Percentiles rank a stretch among this genome's conserved stretches.
These are phyloP conservation scores for Scorias spongiosa DNA, from an alignment of 2,329 filamentous ascomycete species.

Conservation along the genomic window DNA sequence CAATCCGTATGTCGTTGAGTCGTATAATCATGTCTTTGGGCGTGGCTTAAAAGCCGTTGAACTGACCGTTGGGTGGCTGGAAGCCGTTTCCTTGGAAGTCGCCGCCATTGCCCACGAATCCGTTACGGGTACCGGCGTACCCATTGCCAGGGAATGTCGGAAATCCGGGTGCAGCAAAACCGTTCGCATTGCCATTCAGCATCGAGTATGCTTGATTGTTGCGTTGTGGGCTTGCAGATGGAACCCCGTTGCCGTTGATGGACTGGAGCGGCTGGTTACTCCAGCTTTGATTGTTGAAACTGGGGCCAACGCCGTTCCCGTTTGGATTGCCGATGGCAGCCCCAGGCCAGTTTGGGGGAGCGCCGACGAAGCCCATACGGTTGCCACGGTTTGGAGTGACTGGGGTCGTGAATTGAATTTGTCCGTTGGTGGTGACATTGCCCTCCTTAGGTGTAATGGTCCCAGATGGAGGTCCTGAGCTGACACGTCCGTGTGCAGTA, in stretches of 20 bases:
- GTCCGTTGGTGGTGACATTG: background rate
- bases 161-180: background rate
- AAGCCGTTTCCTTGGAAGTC: background rate
- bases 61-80: background rate
- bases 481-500: slow-evolving; percentile 6
- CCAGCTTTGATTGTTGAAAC: slow-evolving; percentile 1
- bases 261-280: slow-evolving; percentile 2
- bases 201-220: slow-evolving; percentile 9
- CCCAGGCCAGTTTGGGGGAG: slow-evolving; percentile 8
- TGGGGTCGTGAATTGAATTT: background rate
- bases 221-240: slow-evolving; percentile 17
- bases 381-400: slow-evolving; percentile 9
- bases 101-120: background rate
- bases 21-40: background rate
- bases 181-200: slow-evolving; percentile 3
- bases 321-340: background rate
- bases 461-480: slow-evolving; percentile 4
- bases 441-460: slow-evolving; percentile 5
- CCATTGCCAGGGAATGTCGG: background rate
- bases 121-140: background rate
- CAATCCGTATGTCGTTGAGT: background rate
- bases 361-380: slow-evolving; percentile 15
- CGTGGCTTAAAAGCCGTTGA: background rate
- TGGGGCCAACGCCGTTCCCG: background rate
- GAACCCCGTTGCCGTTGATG: slow-evolving; percentile 7